Evolutionary conservation across 2,329 filamentous ascomycete genomes (phyloP).

Genomic region (Endoconidiophora polonica): DNA sequence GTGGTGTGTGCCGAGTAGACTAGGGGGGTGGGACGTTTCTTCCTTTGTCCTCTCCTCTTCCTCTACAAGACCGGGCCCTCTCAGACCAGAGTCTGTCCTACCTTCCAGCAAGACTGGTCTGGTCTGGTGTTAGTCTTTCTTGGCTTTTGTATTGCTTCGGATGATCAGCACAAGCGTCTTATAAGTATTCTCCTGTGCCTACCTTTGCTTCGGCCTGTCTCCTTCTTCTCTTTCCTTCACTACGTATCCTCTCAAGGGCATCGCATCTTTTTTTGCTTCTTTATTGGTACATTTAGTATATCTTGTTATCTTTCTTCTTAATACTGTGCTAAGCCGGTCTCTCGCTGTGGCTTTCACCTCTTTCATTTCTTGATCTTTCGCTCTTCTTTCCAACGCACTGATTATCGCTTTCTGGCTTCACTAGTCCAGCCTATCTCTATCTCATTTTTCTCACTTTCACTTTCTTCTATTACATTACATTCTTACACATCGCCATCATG

Average conservation of each 20-base stretch:
- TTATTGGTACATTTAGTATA: neutral
- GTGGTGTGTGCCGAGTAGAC: too few relatives aligned
- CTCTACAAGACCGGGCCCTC: too few relatives aligned
- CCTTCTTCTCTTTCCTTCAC: neutral
- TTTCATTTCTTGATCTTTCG: neutral
- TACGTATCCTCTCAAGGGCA: neutral
- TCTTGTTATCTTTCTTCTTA: neutral
- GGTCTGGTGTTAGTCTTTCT: too few relatives aligned
- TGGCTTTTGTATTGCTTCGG: too few relatives aligned
- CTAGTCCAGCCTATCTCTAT: neutral
- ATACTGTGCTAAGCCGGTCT: neutral
- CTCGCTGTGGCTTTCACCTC: neutral
- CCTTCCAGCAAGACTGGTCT: too few relatives aligned
- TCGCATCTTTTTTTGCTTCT: neutral
- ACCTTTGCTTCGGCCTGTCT: neutral
- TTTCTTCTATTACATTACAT: neutral
- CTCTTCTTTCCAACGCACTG: neutral
- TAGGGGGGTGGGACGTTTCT: too few relatives aligned
- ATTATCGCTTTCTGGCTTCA: neutral
- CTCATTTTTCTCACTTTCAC: neutral
- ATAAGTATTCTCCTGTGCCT: too few relatives aligned
- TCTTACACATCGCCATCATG: constrained; percentile 4
- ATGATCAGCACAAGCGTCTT: too few relatives aligned
- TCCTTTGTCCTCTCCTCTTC: too few relatives aligned
- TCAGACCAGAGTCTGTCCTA: too few relatives aligned